Evolutionary conservation across 2,329 filamentous ascomycete species (phyloP), one percentile per base, ranked within the genome.

Genomic region (Beauveria rudraprayagi): DNA sequence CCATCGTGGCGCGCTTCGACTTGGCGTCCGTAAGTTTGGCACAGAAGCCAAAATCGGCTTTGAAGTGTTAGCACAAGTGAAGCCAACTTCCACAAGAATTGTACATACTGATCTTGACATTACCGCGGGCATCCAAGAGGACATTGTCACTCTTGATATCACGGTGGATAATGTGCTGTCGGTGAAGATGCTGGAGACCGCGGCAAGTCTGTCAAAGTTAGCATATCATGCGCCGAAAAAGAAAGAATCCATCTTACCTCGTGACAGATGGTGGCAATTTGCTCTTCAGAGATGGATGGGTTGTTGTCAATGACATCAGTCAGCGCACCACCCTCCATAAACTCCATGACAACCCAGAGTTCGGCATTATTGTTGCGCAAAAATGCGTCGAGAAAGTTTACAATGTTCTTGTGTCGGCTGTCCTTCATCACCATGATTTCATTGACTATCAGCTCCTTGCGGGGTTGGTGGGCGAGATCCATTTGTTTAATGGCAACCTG

Each of bases 391-490:
- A 99, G 79, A 78, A 96, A 99, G 77, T 99, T 99, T 76, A 99
- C 94, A 79, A 99, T 99, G 76, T 99, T 99, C 63, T 89, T 88
- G 75, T 99, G 94, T 72, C 92, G 90, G 80, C 91, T 96, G 77
- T 99, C 94, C 79, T 97, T 97, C 94, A 99, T 99, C 63, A 99
- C 94, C 78, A 99, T 95, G 71, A 99, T 99, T 72, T 99, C 94
- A 74, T 99, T 99, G 58, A 99, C 94, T 70, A 99, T 99, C 70
- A 99, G 79, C 76, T 99, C 94, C 80, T 99, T 99, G 62, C 94
- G 84, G 53, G 94, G 94, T 75, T 99, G 94, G 71, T 96, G 94
- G 56, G 93, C 91, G 61, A 99, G 84, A 77, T 99, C 94, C 94
- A 99, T 99, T 78, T 99, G 94, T 79, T 99, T 99, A 73, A 99